Evolutionary conservation across 2,329 filamentous ascomycete genomes (phyloP), one percentile per base, ranked within the genome.

Genomic region (Exophiala oligosperma): DNA sequence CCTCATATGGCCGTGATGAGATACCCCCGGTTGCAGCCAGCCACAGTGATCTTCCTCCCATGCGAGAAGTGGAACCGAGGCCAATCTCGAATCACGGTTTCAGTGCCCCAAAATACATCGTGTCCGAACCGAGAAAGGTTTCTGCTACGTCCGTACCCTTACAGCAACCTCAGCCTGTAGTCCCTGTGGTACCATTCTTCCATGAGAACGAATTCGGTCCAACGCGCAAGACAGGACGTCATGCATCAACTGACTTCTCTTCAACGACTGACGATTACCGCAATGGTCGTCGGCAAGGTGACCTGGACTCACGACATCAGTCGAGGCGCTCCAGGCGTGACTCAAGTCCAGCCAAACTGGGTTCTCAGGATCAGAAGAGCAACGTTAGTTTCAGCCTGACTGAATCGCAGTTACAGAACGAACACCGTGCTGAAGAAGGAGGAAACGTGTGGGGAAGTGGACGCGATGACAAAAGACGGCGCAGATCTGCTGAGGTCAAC

Each of bases 141-240:
- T 51, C 69, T 52, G 67, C 69, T 24, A 64, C 69, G 59, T 80
- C 75, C 61, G 68, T 91, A 32, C 85, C 87, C 9, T 79, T 97
- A n/a, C 89, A 94, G 70, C 91, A 96, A 67, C 92, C 92, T 2
- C 88, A 92, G 66, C 92, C 92, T 1, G 82, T 90, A 58, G 80
- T 83, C 2, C 90, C 90, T 0, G 85, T 95, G 2, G 86, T 87
- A 38, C 82, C 60, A 29, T 56, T 63, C 38, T 46, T 61, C 32
- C 29, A 62, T 9, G 43, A 54, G 7, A 51, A 41, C 17, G n/a
- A 6, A 17, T 51, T 44, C 17, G 29, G n/a, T 35, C 26, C 38
- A 23, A 29, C 11, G 12, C n/a, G 23, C 35, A 28, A 28, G 8
- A 3, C n/a, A 52, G 21, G 24, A 17, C 12, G 14, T 32, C 26